These are phyloP conservation scores for Pythium apleroticum DNA, from an alignment of 352 stramenopile genomes.

Conservation along the genomic window DNA sequence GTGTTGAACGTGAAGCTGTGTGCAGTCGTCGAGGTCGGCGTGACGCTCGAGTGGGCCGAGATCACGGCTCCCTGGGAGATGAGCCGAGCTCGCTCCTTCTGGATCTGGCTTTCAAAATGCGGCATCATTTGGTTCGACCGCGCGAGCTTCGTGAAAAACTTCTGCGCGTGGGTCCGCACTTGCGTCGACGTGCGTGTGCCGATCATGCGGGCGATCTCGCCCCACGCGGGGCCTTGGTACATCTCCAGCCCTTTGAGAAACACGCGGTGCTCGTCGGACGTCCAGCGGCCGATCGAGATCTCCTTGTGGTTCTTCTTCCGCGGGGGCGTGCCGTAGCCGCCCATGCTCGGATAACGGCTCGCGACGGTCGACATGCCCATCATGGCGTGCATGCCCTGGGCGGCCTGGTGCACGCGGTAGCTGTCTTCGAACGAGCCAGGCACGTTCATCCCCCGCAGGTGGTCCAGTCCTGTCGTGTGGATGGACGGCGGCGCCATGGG, in stretches of 20 bases:
- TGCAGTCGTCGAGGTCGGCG: slow-evolving; percentile 38
- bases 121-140: slow-evolving; percentile 70
- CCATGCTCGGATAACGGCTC: slow-evolving; percentile 16
- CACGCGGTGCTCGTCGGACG: slow-evolving; percentile 65
- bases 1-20: slow-evolving; percentile 38
- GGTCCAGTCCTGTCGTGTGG: slow-evolving; percentile 23
- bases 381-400: slow-evolving; percentile 32
- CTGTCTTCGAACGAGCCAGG: slow-evolving; percentile 19
- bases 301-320: slow-evolving; percentile 43
- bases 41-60: slow-evolving; percentile 34
- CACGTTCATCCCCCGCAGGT: slow-evolving; percentile 16
- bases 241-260: slow-evolving; percentile 83
- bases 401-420: slow-evolving; percentile 21
- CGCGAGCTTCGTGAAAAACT: slow-evolving; percentile 88
- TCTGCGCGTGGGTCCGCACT: slow-evolving; percentile 85
- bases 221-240: slow-evolving; percentile 78
- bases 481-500: slow-evolving; percentile 22
- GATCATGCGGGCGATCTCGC: slow-evolving; percentile 83
- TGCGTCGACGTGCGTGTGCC: slow-evolving; percentile 82
- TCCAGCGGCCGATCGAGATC: slow-evolving; percentile 77
- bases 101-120: slow-evolving; percentile 76
- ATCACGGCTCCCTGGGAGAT: slow-evolving; percentile 42
- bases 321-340: slow-evolving; percentile 1
- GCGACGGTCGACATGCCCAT: slow-evolving; percentile 20
- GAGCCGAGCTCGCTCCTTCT: slow-evolving; percentile 62